Conservation (phyloP, 129 eudicot genomes). For the Pseudognaphalium luteoalbum region DNA sequence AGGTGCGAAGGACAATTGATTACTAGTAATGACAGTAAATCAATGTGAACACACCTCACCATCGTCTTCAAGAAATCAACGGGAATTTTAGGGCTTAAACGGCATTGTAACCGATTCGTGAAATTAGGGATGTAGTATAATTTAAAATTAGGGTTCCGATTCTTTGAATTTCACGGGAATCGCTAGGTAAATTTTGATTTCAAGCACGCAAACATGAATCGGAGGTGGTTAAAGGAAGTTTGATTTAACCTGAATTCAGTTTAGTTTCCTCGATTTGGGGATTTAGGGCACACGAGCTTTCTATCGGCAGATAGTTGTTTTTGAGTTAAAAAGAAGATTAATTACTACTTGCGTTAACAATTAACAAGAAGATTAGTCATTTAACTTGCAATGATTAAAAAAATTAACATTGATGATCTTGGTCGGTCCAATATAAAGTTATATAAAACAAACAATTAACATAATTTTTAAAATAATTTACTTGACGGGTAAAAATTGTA, state of each 20-base stretch:
- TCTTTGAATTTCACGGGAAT: conserved; percentile 1
- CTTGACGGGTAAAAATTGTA: too few relatives aligned
- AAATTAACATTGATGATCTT: too few relatives aligned
- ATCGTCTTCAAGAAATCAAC: conserved; percentile 39
- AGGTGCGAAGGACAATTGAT: conserved; percentile 29
- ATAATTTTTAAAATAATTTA: too few relatives aligned
- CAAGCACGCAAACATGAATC: conserved; percentile 13
- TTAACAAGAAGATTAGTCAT: too few relatives aligned
- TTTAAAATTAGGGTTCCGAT: background rate
- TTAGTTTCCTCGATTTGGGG: conserved; percentile 24
- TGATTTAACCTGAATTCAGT: conserved; percentile 23
- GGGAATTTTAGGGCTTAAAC: conserved; percentile 36
- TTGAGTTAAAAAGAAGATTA: background rate
- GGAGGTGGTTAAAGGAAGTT: conserved; percentile 12
- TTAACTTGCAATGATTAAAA: too few relatives aligned
- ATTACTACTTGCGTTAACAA: too few relatives aligned
- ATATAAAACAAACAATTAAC: too few relatives aligned
- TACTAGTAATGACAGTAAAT: conserved; percentile 26
- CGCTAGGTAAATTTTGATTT: background rate
- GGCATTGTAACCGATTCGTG: conserved; percentile 32
- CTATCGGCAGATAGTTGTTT: background rate
- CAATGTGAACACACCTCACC: conserved; percentile 51
- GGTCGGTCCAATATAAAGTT: too few relatives aligned
- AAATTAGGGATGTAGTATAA: too few relatives aligned
- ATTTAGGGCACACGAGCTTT: conserved; percentile 25